Conservation (phyloP, 2,329 filamentous ascomycete genomes). For the Mollisia scopiformis region DNA sequence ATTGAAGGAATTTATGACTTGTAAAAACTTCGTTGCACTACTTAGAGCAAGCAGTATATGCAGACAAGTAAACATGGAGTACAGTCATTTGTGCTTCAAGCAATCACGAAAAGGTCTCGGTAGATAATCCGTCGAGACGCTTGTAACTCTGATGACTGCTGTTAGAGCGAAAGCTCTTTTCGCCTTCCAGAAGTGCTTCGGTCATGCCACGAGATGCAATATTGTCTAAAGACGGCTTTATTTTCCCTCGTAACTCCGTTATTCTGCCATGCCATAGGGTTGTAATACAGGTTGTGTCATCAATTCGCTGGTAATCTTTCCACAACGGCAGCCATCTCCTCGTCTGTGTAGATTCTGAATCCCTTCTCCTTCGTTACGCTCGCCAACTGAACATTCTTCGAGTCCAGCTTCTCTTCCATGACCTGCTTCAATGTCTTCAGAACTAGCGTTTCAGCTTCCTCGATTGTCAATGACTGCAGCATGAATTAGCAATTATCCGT, state of each 20-base stretch:
- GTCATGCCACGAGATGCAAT: too few relatives aligned
- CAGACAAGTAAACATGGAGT: too few relatives aligned
- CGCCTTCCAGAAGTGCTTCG: too few relatives aligned
- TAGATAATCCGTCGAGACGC: too few relatives aligned
- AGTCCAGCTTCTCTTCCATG: slow-evolving; percentile 99
- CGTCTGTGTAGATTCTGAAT: slow-evolving; percentile 97
- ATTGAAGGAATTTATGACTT: not conserved
- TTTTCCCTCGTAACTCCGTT: slow-evolving; percentile 21
- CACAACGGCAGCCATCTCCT: slow-evolving; percentile 94
- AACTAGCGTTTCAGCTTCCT: slow-evolving; percentile 91
- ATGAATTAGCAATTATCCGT: slow-evolving; percentile 22
- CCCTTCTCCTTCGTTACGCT: slow-evolving; percentile 98
- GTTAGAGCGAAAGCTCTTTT: too few relatives aligned
- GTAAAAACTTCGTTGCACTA: too few relatives aligned
- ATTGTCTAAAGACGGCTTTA: slow-evolving; percentile 14
- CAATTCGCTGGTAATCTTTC: slow-evolving; percentile 75
- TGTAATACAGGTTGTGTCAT: not conserved
- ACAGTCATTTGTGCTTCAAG: too few relatives aligned
- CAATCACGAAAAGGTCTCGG: too few relatives aligned
- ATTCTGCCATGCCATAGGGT: slow-evolving; percentile 10
- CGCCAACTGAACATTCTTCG: slow-evolving; percentile 97
- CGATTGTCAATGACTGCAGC: slow-evolving; percentile 79
- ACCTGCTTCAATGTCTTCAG: slow-evolving; percentile 99
- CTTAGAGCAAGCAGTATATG: too few relatives aligned
- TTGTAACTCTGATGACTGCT: too few relatives aligned